These are phyloP conservation scores for Sphaerulina vaccinii DNA, from an alignment of 2,329 filamentous ascomycete genomes.

Conservation along the genomic window DNA sequence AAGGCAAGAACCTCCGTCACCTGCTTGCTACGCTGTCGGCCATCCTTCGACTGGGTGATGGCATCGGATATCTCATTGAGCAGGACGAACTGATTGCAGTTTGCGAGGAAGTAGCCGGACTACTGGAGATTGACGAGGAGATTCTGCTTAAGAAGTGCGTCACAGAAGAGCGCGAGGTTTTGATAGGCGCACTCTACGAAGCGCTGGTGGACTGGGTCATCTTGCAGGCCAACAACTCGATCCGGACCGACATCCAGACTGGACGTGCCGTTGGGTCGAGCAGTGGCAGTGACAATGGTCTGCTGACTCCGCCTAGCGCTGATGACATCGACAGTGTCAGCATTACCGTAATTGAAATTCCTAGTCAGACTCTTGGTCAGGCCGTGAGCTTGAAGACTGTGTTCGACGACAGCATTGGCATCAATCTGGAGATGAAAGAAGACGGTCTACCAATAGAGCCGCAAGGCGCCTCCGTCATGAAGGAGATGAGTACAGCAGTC, in stretches of 20 bases:
- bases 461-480: conserved; percentile 76
- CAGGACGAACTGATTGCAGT: conserved; percentile 79
- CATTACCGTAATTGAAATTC: conserved; percentile 84
- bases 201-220: conserved; percentile 94
- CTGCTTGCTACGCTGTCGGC: conserved; percentile 84
- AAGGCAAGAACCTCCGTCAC: conserved; percentile 75
- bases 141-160: conserved; percentile 74
- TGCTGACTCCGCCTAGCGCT: conserved; percentile 60
- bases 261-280: conserved; percentile 67
- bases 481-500: conserved; percentile 83
- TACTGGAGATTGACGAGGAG: conserved; percentile 85
- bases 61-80: conserved; percentile 79
- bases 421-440: conserved; percentile 96
- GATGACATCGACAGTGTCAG: conserved; percentile 80
- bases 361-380: conserved; percentile 76
- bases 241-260: conserved; percentile 69
- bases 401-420: conserved; percentile 88
- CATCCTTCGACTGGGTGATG: conserved; percentile 87
- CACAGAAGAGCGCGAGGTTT: conserved; percentile 76
- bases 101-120: conserved; percentile 83
- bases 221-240: conserved; percentile 79
- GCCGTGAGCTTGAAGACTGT: conserved; percentile 85
- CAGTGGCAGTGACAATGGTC: conserved; percentile 59
- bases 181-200: conserved; percentile 88
- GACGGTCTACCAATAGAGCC: conserved; percentile 78